Evolutionary conservation across 139 green algal genomes (phyloP).

Genomic region (Raphidocelis subcapitata): DNA sequence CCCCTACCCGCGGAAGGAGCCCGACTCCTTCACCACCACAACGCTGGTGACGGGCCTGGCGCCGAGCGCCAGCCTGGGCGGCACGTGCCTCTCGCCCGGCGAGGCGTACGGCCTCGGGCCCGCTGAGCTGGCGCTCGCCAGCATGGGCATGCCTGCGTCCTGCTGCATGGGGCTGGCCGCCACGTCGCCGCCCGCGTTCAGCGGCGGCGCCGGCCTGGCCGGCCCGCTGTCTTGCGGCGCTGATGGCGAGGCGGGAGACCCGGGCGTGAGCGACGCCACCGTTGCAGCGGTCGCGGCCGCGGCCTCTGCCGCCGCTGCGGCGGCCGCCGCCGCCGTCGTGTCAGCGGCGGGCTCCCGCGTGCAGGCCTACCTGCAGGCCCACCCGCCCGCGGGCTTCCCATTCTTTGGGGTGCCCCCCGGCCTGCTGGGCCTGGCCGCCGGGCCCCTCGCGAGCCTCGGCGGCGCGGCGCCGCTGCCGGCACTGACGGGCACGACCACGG

Average conservation of each 20-base stretch:
- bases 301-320: constrained; percentile 62
- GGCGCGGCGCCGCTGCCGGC: too few relatives aligned
- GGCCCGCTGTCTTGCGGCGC: too few relatives aligned
- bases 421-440: constrained; percentile 38
- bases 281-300: constrained; percentile 68
- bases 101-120: too few relatives aligned
- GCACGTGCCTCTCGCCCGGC: too few relatives aligned
- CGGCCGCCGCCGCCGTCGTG: constrained; percentile 70
- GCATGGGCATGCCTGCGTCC: background rate
- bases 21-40: background rate
- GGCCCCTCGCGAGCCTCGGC: too few relatives aligned
- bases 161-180: too few relatives aligned
- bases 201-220: constrained; percentile 3
- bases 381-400: constrained; percentile 67
- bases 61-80: too few relatives aligned
- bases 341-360: constrained; percentile 65
- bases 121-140: background rate
- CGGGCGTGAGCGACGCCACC: constrained; percentile 49
- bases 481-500: too few relatives aligned
- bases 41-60: too few relatives aligned
- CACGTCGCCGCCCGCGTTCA: background rate
- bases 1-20: constrained; percentile 76
- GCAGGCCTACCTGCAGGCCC: constrained; percentile 61
- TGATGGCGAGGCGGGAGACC: background rate
- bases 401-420: constrained; percentile 73